Evolutionary conservation across 164 flowering plant genomes (phyloP), one percentile per base, ranked within the genome.

Genomic region (Chimonanthus salicifolius): DNA sequence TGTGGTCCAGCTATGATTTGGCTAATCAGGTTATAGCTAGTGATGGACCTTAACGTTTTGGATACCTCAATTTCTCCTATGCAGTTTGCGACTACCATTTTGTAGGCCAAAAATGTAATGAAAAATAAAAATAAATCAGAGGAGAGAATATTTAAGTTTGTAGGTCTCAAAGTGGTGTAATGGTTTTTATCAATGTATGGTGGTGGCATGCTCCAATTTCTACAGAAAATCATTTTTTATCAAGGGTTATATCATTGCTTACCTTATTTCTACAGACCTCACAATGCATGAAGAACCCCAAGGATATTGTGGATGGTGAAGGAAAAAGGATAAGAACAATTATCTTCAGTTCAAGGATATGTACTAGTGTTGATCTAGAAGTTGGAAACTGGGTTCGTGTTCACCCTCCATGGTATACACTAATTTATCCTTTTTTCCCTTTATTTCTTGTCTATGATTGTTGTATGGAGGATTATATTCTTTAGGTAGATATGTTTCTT

Each of bases 351-450:
- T 69, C 88, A 62, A 88, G 82, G 78, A 69, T 83, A 67, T 90
- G 92, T 69, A 69, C 63, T 18, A 76, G 85, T 84, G 89, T 92
- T 47, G 94, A 88, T 74, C 87, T 92, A 62, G 97, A 94, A 81
- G 85, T 84, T 50, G 97, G 92, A 70, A 88, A 82, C 50, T 63
- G 71, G 49, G 79, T 94, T 46, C 85, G 92, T 46, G 77, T 91
- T 75, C 81, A 87, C 77, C 80, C 87, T 3, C 97, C 97, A 51
- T 94, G 97, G 98, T 91, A 87, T 65, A 86, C n/a, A 7, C 11
- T 50, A 45, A 49, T 49, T 48, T 48, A 8, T 69, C 43, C 63
- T 49, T 48, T 48, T 18, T 70, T 20, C 54, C 21, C 18, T 33
- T 33, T 33, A 33, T 33, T 33, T 33, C 33, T 33, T 33, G 33